Conservation (phyloP, 2,329 filamentous ascomycete genomes). For the Erysiphe pulchra region DNA sequence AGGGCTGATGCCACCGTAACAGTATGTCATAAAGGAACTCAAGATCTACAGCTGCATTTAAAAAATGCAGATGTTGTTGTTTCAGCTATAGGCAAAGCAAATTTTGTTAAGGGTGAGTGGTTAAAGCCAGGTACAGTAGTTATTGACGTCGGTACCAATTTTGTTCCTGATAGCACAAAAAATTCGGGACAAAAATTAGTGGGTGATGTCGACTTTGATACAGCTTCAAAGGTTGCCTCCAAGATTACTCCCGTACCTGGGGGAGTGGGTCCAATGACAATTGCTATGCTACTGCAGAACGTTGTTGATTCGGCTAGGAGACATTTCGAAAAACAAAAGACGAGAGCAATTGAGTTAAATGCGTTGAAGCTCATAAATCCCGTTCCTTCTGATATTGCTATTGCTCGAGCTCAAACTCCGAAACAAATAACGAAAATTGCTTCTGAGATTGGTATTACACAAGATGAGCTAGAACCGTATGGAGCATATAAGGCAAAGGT, state of each 20-base stretch:
- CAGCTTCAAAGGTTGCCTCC: conserved; percentile 63
- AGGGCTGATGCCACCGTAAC: conserved; percentile 94
- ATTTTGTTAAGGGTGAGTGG: conserved; percentile 87
- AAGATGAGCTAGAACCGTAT: conserved; percentile 82
- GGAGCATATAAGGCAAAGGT: conserved; percentile 94
- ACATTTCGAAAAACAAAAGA: conserved; percentile 63
- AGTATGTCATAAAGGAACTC: conserved; percentile 77
- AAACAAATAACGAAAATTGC: conserved; percentile 74
- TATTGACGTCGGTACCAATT: conserved; percentile 95
- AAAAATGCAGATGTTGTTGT: conserved; percentile 75
- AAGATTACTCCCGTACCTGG: conserved; percentile 90
- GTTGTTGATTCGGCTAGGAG: conserved; percentile 64
- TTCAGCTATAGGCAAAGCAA: conserved; percentile 68
- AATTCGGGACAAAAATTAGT: conserved; percentile 84
- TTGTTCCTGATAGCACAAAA: conserved; percentile 64
- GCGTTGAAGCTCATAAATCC: conserved; percentile 54
- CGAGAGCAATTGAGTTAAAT: conserved; percentile 56
- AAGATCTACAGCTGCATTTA: conserved; percentile 44
- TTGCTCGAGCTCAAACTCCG: conserved; percentile 73
- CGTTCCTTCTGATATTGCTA: conserved; percentile 85
- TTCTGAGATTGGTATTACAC: conserved; percentile 61
- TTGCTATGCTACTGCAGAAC: conserved; percentile 93
- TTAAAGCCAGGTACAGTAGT: conserved; percentile 85
- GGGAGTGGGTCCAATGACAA: conserved; percentile 94
- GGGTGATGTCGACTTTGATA: conserved; percentile 81